Evolutionary conservation across 208 protist species (phyloP).

Genomic region (Trypanosoma rangeli): DNA sequence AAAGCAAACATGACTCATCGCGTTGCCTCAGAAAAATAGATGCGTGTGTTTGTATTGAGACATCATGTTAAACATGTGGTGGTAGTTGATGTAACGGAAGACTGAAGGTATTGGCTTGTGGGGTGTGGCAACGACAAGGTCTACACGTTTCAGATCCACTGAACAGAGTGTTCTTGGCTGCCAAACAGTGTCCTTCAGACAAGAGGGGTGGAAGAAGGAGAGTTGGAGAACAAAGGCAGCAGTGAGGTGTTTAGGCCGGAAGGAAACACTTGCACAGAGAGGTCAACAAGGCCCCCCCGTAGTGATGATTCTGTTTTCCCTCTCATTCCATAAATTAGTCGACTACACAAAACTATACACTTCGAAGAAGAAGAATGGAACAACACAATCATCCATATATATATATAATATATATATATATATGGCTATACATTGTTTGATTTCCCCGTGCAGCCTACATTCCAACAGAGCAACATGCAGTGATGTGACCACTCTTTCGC

Average conservation of each 20-base stretch:
- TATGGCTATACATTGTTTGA: not conserved
- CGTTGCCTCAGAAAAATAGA: slow-evolving; percentile 68
- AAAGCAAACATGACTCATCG: slow-evolving; percentile 27
- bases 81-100: not conserved
- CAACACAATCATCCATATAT: not conserved
- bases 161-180: not conserved
- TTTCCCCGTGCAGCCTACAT: not conserved
- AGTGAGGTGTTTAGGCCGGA: not conserved
- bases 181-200: not conserved
- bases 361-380: not conserved
- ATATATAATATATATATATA: not conserved
- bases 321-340: not conserved
- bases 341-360: not conserved
- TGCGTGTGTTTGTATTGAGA: slow-evolving; percentile 46
- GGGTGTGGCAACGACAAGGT: not conserved
- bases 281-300: not conserved
- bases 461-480: not conserved
- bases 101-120: not conserved
- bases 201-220: not conserved
- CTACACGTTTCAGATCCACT: not conserved
- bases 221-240: not conserved
- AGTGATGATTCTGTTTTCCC: not conserved
- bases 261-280: not conserved
- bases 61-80: slow-evolving; percentile 12
- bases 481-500: not conserved